Percentiles rank a stretch among this genome's conserved stretches.
These are phyloP conservation scores for Neopestalotiopsis sp. DNA, from an alignment of 2,329 filamentous ascomycete species.

Conservation along the genomic window DNA sequence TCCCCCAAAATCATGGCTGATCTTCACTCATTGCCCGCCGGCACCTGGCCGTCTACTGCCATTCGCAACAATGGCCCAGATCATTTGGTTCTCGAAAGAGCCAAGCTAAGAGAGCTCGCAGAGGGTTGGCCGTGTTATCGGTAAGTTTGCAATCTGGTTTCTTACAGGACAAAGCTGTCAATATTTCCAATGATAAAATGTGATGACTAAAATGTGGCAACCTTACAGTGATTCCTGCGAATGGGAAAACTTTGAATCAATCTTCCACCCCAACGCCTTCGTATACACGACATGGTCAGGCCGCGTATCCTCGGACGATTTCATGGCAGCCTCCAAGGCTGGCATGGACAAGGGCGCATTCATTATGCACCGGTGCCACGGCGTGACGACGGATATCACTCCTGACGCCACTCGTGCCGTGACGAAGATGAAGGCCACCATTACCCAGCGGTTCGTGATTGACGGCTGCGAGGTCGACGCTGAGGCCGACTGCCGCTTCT, in stretches of 20 bases:
- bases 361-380: conserved; percentile 50
- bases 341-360: conserved; percentile 49
- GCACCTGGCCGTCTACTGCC: background rate
- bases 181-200: no score
- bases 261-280: conserved; percentile 53
- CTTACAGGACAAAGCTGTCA: background rate
- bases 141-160: background rate
- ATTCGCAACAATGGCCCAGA: conserved; percentile 14
- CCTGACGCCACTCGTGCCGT: conserved; percentile 45
- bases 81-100: conserved; percentile 1
- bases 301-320: conserved; percentile 43
- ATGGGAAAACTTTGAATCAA: conserved; percentile 56
- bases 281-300: conserved; percentile 57
- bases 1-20: background rate
- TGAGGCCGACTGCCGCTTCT: conserved; percentile 52
- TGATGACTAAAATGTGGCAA: no score
- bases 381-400: conserved; percentile 32
- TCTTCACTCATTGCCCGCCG: background rate
- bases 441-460: conserved; percentile 52
- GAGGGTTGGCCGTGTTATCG: conserved; percentile 14
- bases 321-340: conserved; percentile 43
- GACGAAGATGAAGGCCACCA: conserved; percentile 57
- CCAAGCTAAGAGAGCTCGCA: conserved; percentile 11
- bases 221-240: conserved; percentile 50
- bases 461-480: conserved; percentile 49